These are phyloP conservation scores for Triticum timopheevii DNA, from an alignment of 176 grass and related monocot genomes.

Conservation along the genomic window DNA sequence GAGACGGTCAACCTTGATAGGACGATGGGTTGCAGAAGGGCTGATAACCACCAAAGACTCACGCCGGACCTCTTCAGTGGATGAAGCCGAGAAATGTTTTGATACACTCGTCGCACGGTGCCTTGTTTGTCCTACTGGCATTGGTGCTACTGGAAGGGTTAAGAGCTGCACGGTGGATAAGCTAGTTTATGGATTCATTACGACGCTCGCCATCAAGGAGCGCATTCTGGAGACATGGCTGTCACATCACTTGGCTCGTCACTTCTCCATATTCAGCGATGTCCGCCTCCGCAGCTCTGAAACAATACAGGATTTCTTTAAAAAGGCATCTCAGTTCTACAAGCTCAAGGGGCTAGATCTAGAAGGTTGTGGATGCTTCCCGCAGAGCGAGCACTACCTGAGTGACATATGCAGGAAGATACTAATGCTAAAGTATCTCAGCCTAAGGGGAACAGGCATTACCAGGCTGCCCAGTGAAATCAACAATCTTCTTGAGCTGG, in stretches of 20 bases:
- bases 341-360: slow-evolving; percentile 29
- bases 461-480: not conserved
- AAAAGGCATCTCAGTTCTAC: not conserved
- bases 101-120: not conserved
- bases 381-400: not conserved
- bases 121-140: not conserved
- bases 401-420: not conserved
- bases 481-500: slow-evolving; percentile 14
- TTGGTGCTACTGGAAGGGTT: not conserved
- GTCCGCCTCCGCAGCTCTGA: not conserved
- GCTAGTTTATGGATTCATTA: not conserved
- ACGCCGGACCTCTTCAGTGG: not conserved
- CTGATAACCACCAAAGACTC: not conserved
- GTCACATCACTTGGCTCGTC: not conserved
- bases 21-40: not conserved
- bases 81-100: not conserved
- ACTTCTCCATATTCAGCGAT: slow-evolving; percentile 32
- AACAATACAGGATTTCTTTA: rapidly evolving
- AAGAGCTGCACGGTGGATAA: not conserved
- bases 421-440: not conserved
- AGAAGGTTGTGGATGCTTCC: not conserved
- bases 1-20: not conserved
- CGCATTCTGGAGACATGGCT: not conserved
- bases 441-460: not conserved
- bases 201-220: not conserved